Evolutionary conservation across 257 asterid genomes (phyloP), one percentile per base, ranked within the genome.

Genomic region (Gentiana macrophylla): DNA sequence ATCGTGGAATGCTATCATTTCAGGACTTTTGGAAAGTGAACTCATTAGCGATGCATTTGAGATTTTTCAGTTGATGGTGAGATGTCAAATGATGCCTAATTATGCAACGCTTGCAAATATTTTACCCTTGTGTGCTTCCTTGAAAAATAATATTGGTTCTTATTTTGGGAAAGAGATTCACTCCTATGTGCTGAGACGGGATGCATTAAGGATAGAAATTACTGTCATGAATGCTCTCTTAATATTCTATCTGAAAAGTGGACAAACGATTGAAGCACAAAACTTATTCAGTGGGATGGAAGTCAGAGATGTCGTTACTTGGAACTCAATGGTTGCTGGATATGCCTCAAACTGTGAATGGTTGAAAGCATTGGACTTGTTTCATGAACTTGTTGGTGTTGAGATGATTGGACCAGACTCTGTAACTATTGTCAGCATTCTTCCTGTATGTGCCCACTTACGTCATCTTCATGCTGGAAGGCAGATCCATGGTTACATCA

Each of bases 301-400:
- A 60, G 51, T 55, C 52, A 77, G 76, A 61, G 96, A 87, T 70
- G 46, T 73, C 45, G 94, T 84, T 60, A 74, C 96, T 12, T 87
- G 96, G 96, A 87, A 87, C 59, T 78, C 94, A 6, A 53, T 84
- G 50, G 80, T 87, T 54, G 82, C 93, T 24, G 93, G 94, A 32
- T 84, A 69, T 72, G 79, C 84, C 62, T 67, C 73, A 24, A 78
- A 73, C 75, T 77, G 79, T 56, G 71, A 84, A 67, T 80, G 79
- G 74, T 62, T 62, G 65, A 79, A 70, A 75, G 80, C 96, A 0
- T 50, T 84, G 66, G 72, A 70, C 56, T 50, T 68, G 38, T 79
- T 88, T 63, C 60, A 57, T 49, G 68, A 62, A 62, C 77, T 82
- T 65, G 61, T 78, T 61, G 50, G 55, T 54, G 13, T 44, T 67